Evolutionary conservation across 1,139 yeast genomes (phyloP), one percentile per base, ranked within the genome.

Genomic region (Pneumocystis canis): DNA sequence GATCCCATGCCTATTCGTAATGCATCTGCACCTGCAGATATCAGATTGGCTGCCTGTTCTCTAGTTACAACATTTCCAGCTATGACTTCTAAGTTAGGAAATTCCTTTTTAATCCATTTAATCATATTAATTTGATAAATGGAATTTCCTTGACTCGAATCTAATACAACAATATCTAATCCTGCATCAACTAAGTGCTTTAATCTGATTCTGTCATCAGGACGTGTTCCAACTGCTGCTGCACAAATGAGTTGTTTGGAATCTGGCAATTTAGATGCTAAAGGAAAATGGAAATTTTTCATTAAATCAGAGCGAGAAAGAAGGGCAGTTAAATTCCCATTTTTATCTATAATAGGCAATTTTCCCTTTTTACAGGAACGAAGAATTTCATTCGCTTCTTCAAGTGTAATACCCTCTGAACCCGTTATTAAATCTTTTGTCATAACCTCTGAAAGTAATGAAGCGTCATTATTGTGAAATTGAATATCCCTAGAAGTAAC

Each of bases 1-100:
- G 97, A 89, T 72, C 99, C 99, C 99, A 92, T 92, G 79, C 98
- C 99, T 70, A 92, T 90, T 82, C 97, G 89, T 73, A 92, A 82
- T 74, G 90, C 98, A 77, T 92, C 99, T 64, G 95, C 96, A 77
- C 98, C 98, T 64, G 95, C 97, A 71, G 82, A 87, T 71, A 92
- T 94, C 74, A 92, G 82, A 72, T 84, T 81, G 68, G 99, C 98
- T 68, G 98, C 97, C 81, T 94, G 98, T 76, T 92, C 98, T 77
- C 98, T 87, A 70, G 97, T 90, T 66, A 90, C 98, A 72, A 94
- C 98, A 74, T 92, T 92, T 81, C 98, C 99, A 67, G 95, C 99
- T 76, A 92, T 84, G 68, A 92, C 88, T 77, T 92, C 84, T 72
- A 92, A 79, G 33, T 85, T 81, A 69, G 95, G 90, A 80, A 76